Percentiles rank a stretch among this genome's conserved stretches.
Evolutionary conservation across 805 yeast genomes (phyloP).

Genomic region (Candida berthetii): DNA sequence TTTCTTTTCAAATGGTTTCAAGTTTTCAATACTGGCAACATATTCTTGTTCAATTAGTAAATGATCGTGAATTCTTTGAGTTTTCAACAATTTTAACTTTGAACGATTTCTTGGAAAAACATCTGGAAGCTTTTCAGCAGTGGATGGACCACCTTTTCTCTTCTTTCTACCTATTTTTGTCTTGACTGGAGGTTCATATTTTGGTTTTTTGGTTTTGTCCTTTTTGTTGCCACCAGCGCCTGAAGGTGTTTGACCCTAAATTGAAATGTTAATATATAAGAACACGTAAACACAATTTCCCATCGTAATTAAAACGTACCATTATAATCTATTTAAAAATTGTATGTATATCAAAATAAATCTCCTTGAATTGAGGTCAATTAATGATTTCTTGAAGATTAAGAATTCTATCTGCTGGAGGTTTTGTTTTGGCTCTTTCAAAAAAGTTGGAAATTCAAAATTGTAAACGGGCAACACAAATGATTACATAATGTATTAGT

Average conservation of each 20-base stretch:
- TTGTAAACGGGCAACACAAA: neutral
- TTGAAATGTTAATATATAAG: neutral
- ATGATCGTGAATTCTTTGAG: constrained; percentile 96
- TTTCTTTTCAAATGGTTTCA: constrained; percentile 94
- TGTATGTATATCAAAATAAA: neutral
- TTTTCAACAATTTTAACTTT: constrained; percentile 79
- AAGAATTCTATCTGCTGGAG: neutral
- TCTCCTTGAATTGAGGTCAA: too few species aligned
- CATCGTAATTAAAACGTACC: neutral
- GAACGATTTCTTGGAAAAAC: constrained; percentile 93
- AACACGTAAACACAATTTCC: neutral
- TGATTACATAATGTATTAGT: neutral
- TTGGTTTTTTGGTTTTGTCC: constrained; percentile 82
- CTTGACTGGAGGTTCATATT: constrained; percentile 98
- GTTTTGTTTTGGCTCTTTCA: neutral
- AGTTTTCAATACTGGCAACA: constrained; percentile 88
- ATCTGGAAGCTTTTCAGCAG: constrained; percentile 76
- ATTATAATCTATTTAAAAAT: neutral
- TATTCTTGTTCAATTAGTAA: constrained; percentile 91
- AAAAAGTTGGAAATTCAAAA: neutral
- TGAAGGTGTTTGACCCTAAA: constrained; percentile 49
- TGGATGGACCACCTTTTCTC: constrained; percentile 84
- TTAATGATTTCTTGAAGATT: neutral
- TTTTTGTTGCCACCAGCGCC: constrained; percentile 44
- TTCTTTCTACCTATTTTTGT: constrained; percentile 89